Base-by-base conservation (phyloP, 2,329 filamentous ascomycete genomes). In the Colletotrichum orbiculare region DNA sequence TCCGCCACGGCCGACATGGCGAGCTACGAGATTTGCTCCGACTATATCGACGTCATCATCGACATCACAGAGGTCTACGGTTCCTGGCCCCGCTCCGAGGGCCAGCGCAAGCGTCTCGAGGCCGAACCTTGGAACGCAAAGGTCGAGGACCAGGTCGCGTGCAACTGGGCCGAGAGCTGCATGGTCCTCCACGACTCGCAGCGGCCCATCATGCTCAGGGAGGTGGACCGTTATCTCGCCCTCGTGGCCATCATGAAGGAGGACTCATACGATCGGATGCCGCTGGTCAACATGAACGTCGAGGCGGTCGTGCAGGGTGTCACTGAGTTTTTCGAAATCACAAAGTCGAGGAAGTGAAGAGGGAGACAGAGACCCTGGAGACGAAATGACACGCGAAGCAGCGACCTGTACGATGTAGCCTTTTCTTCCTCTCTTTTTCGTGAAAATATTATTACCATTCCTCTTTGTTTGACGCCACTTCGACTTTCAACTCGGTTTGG, bases 11-110 rank as follows among this genome's bases (percentile, higher is more conserved):
- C 95, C 38, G 95, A 98, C 74, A 96, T 97, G 85, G 91, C 92
- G 46, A 95, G 92, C 75, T 99, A 99, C 77, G 96, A 98, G 80
- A 97, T 98, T 74, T 99, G 96, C 81, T 97, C 93, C 54, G 96
- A 99, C 76, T 98, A 97, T 76, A 97, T 99, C 71, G 96, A 99
- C 76, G 94, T 98, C 66, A 97, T 99, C 67, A 95, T 98, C 64
- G 96, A 99, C 76, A 91, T 98, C 58, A 96, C 93, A 35, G 95
- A 98, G 75, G 91, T 99, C 43, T 99, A 97, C 74, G 95, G 94
- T 59, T 86, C 83, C 49, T 98, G 89, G 86, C 80, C 83, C 54
- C 83, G 88, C 8, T 83, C 83, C 35, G 80, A 84, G 33, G 80
- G 83, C 17, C 86, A 87, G 67, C 82, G 83, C 34, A 82, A 84